Evolutionary conservation across 441 rosid genomes (phyloP).

Genomic region (Erodium chrysanthum): DNA sequence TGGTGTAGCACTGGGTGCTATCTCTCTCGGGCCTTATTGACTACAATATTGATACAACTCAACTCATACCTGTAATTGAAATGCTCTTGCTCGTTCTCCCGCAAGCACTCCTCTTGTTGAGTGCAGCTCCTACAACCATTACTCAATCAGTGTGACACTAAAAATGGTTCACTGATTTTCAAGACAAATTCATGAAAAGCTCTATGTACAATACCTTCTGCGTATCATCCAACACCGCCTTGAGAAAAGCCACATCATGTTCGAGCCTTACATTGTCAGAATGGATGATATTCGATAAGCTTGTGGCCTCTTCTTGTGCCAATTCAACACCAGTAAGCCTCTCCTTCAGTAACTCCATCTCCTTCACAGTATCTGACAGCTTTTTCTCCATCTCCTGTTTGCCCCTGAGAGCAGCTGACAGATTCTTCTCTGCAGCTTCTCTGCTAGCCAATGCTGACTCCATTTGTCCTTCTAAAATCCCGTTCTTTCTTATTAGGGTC

Average conservation of each 20-base stretch:
- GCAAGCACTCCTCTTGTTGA: conserved; percentile 78
- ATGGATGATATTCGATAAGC: conserved; percentile 75
- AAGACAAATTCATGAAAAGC: background rate
- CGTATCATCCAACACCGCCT: conserved; percentile 88
- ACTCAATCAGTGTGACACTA: conserved; percentile 1
- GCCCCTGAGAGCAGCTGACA: conserved; percentile 54
- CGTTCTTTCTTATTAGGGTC: conserved; percentile 57
- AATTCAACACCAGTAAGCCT: conserved; percentile 64
- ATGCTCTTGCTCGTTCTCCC: conserved; percentile 87
- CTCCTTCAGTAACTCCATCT: conserved; percentile 79
- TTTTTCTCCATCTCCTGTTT: conserved; percentile 80
- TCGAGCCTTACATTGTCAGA: conserved; percentile 93
- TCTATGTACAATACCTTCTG: conserved; percentile 51
- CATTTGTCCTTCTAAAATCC: conserved; percentile 65
- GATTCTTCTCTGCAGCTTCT: conserved; percentile 66
- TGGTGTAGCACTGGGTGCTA: too few relatives aligned
- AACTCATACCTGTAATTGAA: conserved; percentile 64
- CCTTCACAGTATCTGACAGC: conserved; percentile 48
- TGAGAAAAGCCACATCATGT: conserved; percentile 92
- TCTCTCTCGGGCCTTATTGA: too few relatives aligned
- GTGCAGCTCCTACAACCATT: conserved; percentile 55
- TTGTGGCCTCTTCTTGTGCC: conserved; percentile 85
- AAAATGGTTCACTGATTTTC: background rate
- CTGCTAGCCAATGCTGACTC: conserved; percentile 54
- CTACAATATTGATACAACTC: too few relatives aligned